Percentiles rank a stretch among this genome's conserved stretches.
These are phyloP conservation scores for Vitis hybrid DNA, from an alignment of 177 flowering plant species.

Conservation along the genomic window DNA sequence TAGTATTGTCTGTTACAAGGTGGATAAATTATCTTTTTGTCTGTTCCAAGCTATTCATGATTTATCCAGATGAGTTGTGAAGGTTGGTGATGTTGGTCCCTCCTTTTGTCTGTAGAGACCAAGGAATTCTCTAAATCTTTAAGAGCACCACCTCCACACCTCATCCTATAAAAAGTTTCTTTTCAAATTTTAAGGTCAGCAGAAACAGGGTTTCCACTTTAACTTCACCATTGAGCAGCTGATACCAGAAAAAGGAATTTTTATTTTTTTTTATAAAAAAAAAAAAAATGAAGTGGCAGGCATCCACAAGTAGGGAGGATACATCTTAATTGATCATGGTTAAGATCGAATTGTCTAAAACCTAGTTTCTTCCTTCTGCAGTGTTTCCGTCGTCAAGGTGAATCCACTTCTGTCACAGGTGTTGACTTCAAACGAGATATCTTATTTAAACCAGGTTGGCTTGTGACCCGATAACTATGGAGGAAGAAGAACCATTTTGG, in stretches of 20 bases:
- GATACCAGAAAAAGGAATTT: too few relatives aligned
- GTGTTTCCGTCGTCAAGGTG: slow-evolving; percentile 92
- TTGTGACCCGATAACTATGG: slow-evolving; percentile 36
- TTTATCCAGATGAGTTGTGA: too few relatives aligned
- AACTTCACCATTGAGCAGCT: too few relatives aligned
- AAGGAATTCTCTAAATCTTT: too few relatives aligned
- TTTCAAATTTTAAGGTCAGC: background rate
- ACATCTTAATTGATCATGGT: background rate
- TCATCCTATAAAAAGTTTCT: too few relatives aligned
- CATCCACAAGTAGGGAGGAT: too few relatives aligned
- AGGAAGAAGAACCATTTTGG: background rate
- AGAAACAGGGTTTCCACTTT: background rate
- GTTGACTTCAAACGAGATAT: slow-evolving; percentile 65
- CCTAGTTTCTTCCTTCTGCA: slow-evolving; percentile 29
- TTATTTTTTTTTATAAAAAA: background rate
- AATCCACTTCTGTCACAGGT: slow-evolving; percentile 72
- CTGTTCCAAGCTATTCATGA: background rate
- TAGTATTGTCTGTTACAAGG: slow-evolving; percentile 95
- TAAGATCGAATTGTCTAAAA: background rate
- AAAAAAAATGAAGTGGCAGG: too few relatives aligned
- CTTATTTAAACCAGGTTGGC: slow-evolving; percentile 80
- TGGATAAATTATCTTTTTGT: slow-evolving; percentile 25
- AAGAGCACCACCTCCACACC: too few relatives aligned
- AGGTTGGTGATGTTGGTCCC: too few relatives aligned
- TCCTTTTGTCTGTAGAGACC: too few relatives aligned